Evolutionary conservation across 2,329 filamentous ascomycete genomes (phyloP).

Genomic region (Pseudopithomyces maydicus): DNA sequence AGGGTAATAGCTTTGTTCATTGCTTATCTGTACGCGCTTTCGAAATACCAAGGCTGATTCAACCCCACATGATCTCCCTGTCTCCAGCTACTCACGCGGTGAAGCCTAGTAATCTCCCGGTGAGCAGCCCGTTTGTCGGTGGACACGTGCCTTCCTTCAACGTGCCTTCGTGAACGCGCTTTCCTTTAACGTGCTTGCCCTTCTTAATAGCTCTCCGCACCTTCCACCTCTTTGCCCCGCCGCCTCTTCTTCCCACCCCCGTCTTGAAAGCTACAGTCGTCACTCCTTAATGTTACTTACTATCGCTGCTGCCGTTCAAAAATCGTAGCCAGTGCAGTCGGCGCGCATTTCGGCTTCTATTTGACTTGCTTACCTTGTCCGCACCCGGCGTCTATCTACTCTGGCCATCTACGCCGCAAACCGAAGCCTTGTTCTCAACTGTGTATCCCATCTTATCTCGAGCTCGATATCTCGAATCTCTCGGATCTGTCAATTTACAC

Average conservation of each 20-base stretch:
- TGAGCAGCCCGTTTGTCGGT: background rate
- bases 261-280: background rate
- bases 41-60: background rate
- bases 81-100: background rate
- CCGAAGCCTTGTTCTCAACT: conserved; percentile 25
- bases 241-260: conserved; percentile 11
- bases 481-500: conserved; percentile 25
- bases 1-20: no score
- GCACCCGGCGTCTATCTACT: conserved; percentile 37
- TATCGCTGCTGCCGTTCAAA: conserved; percentile 25
- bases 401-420: conserved; percentile 44
- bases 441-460: conserved; percentile 43
- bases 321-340: background rate
- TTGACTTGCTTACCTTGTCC: conserved; percentile 26
- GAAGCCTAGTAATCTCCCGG: background rate
- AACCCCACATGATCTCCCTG: no score
- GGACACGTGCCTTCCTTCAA: conserved; percentile 1
- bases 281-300: conserved; percentile 10
- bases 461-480: conserved; percentile 39
- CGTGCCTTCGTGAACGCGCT: conserved; percentile 1
- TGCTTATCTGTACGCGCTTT: background rate
- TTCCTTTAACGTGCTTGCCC: conserved; percentile 2
- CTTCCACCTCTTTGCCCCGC: conserved; percentile 14
- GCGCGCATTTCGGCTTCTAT: conserved; percentile 14
- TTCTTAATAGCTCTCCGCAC: conserved; percentile 7